Percentiles rank a stretch among this genome's conserved stretches.
phyloP scores from a whole-genome alignment of 306 rosid genomes.

The Cicer yamashitae region DNA sequence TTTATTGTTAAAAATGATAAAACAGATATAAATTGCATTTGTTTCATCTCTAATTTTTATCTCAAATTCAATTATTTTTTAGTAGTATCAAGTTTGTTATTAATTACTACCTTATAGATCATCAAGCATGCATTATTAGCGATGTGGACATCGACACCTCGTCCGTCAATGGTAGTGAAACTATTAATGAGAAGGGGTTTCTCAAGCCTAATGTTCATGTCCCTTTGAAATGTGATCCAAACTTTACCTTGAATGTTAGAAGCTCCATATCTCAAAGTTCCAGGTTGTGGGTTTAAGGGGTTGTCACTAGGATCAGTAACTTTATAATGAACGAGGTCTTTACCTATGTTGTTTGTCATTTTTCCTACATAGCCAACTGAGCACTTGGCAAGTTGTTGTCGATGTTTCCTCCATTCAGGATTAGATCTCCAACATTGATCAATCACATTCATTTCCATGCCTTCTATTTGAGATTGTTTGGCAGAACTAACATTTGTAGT shows the following conservation, averaged over 20 bases:
- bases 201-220: conserved; percentile 41
- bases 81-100: not conserved
- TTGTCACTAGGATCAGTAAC: conserved; percentile 39
- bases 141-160: conserved; percentile 39
- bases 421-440: conserved; percentile 45
- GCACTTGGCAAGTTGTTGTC: conserved; percentile 28
- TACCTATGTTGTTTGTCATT: conserved; percentile 45
- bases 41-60: not conserved
- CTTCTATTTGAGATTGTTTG: conserved; percentile 12
- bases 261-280: conserved; percentile 45
- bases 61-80: not conserved
- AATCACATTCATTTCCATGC: conserved; percentile 40
- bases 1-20: not conserved
- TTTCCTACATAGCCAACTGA: conserved; percentile 44
- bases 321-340: conserved; percentile 26
- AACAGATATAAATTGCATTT: not conserved
- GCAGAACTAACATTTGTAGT: no score
- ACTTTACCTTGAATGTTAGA: conserved; percentile 37
- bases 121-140: conserved; percentile 46
- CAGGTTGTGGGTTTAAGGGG: conserved; percentile 39
- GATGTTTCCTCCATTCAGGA: conserved; percentile 38
- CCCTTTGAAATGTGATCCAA: conserved; percentile 47
- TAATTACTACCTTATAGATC: conserved; percentile 40
- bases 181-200: conserved; percentile 45
- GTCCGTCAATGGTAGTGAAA: conserved; percentile 44